A percentile compares a stretch with the other conserved stretches of the same genome.
These are phyloP conservation scores for Tylopilus orsonianus DNA, from an alignment of 1,284 basidiomycete genomes.

Conservation along the genomic window DNA sequence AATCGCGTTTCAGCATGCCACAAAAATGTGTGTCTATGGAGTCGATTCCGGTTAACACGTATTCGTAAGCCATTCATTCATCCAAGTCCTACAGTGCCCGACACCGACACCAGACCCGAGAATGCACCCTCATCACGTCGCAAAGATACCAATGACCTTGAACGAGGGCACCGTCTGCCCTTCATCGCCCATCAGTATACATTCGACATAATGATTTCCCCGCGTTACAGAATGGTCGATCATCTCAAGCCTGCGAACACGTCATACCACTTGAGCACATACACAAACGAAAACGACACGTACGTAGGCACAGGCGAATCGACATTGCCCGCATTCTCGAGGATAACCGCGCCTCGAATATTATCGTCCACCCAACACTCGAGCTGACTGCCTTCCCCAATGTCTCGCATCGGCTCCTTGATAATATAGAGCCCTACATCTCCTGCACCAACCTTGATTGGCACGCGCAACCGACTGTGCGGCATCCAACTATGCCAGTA, in stretches of 20 bases:
- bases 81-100: too few species aligned
- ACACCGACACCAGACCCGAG: too few species aligned
- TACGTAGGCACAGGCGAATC: conserved; percentile 53
- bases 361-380: conserved; percentile 90
- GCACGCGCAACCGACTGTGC: conserved; percentile 74
- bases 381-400: conserved; percentile 62
- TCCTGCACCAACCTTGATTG: conserved; percentile 70
- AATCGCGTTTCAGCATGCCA: too few species aligned
- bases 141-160: conserved; percentile 83
- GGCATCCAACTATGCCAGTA: conserved; percentile 88
- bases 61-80: too few species aligned
- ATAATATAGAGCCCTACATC: conserved; percentile 81
- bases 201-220: conserved; percentile 87
- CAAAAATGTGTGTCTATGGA: too few species aligned
- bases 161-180: conserved; percentile 72
- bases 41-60: too few species aligned
- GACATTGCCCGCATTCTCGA: conserved; percentile 62
- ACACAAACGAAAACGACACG: conserved; percentile 32
- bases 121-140: conserved; percentile 55
- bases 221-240: conserved; percentile 78
- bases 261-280: conserved; percentile 3
- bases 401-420: conserved; percentile 53
- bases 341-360: conserved; percentile 54
- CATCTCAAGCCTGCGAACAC: conserved; percentile 55
- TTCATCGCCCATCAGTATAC: conserved; percentile 77